These are phyloP conservation scores for Kwoniella pini DNA, from an alignment of 768 basidiomycete species.

Conservation along the genomic window DNA sequence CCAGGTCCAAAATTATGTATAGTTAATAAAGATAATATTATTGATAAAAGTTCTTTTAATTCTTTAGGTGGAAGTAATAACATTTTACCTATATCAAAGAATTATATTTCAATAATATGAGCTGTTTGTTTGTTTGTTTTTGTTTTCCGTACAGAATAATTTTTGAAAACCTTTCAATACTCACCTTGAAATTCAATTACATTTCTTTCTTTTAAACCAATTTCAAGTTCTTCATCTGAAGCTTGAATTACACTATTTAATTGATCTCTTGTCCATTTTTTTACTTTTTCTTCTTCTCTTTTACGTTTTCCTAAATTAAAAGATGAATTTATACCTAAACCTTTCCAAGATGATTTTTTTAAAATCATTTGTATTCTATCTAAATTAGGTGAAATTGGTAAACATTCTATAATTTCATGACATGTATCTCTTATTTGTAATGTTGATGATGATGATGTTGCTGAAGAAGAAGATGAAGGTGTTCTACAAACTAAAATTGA, in stretches of 20 bases:
- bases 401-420: conserved; percentile 79
- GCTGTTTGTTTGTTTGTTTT: not conserved
- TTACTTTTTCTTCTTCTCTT: conserved; percentile 51
- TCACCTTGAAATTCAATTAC: conserved; percentile 73
- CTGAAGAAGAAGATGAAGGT: conserved; percentile 19
- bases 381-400: conserved; percentile 73
- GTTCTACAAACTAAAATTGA: conserved; percentile 68
- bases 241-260: conserved; percentile 72
- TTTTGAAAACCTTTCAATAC: too few species aligned
- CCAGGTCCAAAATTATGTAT: conserved; percentile 50
- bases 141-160: too few species aligned
- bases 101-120: too few species aligned
- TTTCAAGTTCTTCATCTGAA: conserved; percentile 71
- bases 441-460: conserved; percentile 9
- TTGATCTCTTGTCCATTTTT: conserved; percentile 63
- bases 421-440: conserved; percentile 77
- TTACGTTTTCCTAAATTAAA: conserved; percentile 9
- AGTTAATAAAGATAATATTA: conserved; percentile 73
- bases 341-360: conserved; percentile 70
- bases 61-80: conserved; percentile 65
- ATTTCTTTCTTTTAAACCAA: conserved; percentile 66
- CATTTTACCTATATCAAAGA: conserved; percentile 62
- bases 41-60: conserved; percentile 62
- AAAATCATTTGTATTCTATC: conserved; percentile 66
- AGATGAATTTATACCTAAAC: conserved; percentile 56